Evolutionary conservation across 805 yeast species (phyloP), one percentile per base, ranked within the genome.

Genomic region (Candida germanica): DNA sequence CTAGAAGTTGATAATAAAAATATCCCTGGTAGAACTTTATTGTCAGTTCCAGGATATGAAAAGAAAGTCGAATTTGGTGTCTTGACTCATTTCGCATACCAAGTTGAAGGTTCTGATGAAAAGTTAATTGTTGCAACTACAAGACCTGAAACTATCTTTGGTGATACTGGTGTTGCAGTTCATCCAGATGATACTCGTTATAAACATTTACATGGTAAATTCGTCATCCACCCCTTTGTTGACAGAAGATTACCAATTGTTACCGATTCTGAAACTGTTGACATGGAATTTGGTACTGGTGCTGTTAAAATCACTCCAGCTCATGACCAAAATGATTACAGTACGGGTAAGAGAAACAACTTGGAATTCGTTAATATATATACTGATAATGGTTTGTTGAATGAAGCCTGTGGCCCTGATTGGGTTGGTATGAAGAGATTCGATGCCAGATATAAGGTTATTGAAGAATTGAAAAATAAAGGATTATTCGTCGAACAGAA

Each of bases 281-380:
- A 93, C 64, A 93, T 93, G 98, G 95, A 86, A 62, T 93, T 93
- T 51, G 98, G 98, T 75, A 93, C 98, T 44, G 98, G 98, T 82
- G 98, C 98, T 32, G 98, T 93, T 44, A 93, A 93, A 69, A 93
- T 93, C 59, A 93, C 98, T 10, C 98, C 98, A 42, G 97, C 96
- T 29, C 98, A 93, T 65, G 98, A 93, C 67, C 84, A 80, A 54
- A 93, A 93, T 75, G 98, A 93, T 87, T 88, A 87, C 75, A 75
- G 72, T 57, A 87, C 96, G 36, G 98, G 98, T 71, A 89, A 86
- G 70, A 88, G 98, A 70, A 86, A 87, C 63, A 71, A 78, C 55
- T 74, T 93, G 53, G 96, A 87, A 59, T 78, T 87, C 54, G 75
- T 93, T 66, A 89, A 87, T 66, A 88, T 93, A 47, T 70, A 85